Evolutionary conservation across 371 early-diverging fungal species (phyloP).

Genomic region (Rhizopus stolonifer): DNA sequence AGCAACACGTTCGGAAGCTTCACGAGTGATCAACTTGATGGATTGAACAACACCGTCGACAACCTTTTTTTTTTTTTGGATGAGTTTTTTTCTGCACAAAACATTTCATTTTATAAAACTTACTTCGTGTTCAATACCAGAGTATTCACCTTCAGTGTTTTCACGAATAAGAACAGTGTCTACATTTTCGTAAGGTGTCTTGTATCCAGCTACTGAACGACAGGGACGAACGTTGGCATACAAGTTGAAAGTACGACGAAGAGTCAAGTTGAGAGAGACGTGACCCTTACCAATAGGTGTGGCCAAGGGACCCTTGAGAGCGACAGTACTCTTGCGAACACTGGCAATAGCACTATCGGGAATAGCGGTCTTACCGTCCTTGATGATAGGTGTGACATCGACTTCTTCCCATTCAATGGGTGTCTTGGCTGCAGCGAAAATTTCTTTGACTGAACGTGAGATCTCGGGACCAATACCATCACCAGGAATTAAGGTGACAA

Average conservation of each 20-base stretch:
- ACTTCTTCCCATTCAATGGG: slow-evolving; percentile 98
- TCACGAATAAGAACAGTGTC: slow-evolving; percentile 98
- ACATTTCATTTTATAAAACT: too few species aligned
- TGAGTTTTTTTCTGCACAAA: too few species aligned
- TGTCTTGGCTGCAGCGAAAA: slow-evolving; percentile 90
- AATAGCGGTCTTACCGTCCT: slow-evolving; percentile 91
- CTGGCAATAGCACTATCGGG: slow-evolving; percentile 90
- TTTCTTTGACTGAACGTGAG: slow-evolving; percentile 87
- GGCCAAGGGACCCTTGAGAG: slow-evolving; percentile 96
- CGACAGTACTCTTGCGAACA: slow-evolving; percentile 93
- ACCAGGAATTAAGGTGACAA: slow-evolving; percentile 96
- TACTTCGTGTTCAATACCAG: slow-evolving; percentile 95
- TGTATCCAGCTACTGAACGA: slow-evolving; percentile 91
- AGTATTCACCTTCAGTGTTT: slow-evolving; percentile 99
- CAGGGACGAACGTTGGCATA: slow-evolving; percentile 99
- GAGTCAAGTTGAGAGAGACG: slow-evolving; percentile 97
- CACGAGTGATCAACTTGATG: slow-evolving; percentile 97
- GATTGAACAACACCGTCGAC: slow-evolving; percentile 97
- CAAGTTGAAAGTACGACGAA: slow-evolving; percentile 95
- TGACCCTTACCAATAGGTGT: slow-evolving; percentile 99
- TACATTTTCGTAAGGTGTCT: slow-evolving; percentile 95
- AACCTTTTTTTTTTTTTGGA: too few species aligned
- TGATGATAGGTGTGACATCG: slow-evolving; percentile 90
- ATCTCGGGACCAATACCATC: slow-evolving; percentile 99
- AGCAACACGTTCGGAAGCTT: slow-evolving; percentile 91